Evolutionary conservation across 176 grass and related monocot species (phyloP).

Genomic region (Avena sativa): DNA sequence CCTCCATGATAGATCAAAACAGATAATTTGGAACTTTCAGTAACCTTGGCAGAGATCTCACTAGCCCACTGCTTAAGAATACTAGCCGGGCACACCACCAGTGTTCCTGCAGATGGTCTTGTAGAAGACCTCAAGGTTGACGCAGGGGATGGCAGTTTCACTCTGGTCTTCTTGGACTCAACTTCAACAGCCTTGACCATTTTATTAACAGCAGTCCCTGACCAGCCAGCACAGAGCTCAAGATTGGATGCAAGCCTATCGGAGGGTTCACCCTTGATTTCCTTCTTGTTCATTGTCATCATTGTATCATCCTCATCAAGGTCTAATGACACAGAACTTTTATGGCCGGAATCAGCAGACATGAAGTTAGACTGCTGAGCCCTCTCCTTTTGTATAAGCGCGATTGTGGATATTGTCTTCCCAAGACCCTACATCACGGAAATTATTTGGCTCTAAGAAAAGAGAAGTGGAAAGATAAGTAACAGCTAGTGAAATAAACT

Average conservation of each 20-base stretch:
- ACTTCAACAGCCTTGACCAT: conserved; percentile 11
- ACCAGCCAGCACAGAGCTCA: neutral
- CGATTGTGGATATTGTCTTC: conserved; percentile 90
- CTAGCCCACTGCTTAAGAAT: conserved; percentile 90
- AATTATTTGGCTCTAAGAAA: conserved; percentile 26
- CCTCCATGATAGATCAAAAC: conserved; percentile 91
- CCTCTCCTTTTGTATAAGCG: conserved; percentile 87
- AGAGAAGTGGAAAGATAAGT: conserved; percentile 25
- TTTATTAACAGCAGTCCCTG: conserved; percentile 28
- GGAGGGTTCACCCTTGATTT: conserved; percentile 31
- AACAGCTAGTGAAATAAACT: conserved; percentile 35
- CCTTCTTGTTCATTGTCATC: conserved; percentile 30
- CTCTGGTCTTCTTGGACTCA: conserved; percentile 44
- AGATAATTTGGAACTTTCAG: conserved; percentile 68
- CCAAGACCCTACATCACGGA: conserved; percentile 69
- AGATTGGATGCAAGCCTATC: conserved; percentile 9
- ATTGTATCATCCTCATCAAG: conserved; percentile 62
- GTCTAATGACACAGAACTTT: conserved; percentile 54
- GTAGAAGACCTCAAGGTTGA: conserved; percentile 34
- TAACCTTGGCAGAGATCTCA: conserved; percentile 77
- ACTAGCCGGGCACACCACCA: conserved; percentile 90
- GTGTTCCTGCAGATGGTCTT: conserved; percentile 75
- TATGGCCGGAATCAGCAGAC: conserved; percentile 44
- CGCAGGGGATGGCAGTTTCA: conserved; percentile 25
- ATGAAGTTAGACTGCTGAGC: conserved; percentile 73